A percentile compares a stretch with the other conserved stretches of the same genome.
Evolutionary conservation across 345 rosid genomes (phyloP).

Genomic region (Camelina neglecta): DNA sequence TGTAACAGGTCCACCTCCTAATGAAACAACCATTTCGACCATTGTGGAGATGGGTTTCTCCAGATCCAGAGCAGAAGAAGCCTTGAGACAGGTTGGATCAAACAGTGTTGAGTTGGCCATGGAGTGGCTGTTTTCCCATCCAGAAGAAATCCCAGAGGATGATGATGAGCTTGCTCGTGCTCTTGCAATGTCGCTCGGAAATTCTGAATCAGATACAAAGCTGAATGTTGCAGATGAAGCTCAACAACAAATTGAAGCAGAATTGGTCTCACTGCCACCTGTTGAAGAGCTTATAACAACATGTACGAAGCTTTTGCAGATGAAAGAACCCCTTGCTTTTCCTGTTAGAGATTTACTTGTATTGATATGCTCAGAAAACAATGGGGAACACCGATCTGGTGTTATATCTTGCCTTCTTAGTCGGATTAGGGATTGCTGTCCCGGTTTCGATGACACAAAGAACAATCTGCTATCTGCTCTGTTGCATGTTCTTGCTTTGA

Average conservation of each 20-base stretch:
- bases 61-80: conserved; percentile 95
- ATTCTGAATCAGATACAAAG: conserved; percentile 79
- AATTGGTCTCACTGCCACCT: conserved; percentile 81
- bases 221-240: conserved; percentile 58
- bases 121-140: conserved; percentile 98
- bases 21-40: conserved; percentile 81
- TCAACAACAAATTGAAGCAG: conserved; percentile 68
- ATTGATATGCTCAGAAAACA: conserved; percentile 82
- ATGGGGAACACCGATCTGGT: conserved; percentile 79
- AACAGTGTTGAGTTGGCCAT: conserved; percentile 95
- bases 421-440: conserved; percentile 65
- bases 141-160: conserved; percentile 89
- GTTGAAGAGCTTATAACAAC: conserved; percentile 87
- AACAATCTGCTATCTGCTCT: conserved; percentile 61
- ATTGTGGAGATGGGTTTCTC: conserved; percentile 98
- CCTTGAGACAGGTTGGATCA: conserved; percentile 89
- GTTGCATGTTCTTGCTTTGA: conserved; percentile 90
- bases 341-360: conserved; percentile 89
- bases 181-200: conserved; percentile 95
- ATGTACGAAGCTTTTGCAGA: conserved; percentile 84
- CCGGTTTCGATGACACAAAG: conserved; percentile 59
- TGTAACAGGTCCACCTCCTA: conserved; percentile 84
- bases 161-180: conserved; percentile 99
- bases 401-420: conserved; percentile 78
- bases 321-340: conserved; percentile 88